These are phyloP conservation scores for Papiliotrema terrestris DNA, from an alignment of 1,284 basidiomycete genomes.

Conservation along the genomic window DNA sequence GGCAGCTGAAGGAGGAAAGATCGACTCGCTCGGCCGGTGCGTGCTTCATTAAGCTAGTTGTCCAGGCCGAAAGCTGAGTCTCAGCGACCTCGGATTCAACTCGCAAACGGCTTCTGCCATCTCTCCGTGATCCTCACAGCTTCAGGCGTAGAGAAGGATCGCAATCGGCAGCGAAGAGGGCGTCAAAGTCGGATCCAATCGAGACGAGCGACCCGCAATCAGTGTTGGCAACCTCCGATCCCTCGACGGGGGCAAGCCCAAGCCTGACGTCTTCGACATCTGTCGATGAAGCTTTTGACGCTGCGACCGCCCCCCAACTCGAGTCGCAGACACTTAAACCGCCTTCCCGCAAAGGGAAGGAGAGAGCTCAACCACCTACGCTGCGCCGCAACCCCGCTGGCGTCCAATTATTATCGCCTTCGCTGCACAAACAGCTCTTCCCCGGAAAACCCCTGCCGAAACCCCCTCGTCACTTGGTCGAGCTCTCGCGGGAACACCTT, in stretches of 20 bases:
- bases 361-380: constrained; percentile 2
- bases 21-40: not conserved
- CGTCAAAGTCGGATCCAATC: too few relatives aligned
- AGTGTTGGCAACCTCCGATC: not conserved
- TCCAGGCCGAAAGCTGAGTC: not conserved
- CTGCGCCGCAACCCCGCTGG: constrained; percentile 72
- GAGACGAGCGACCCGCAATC: not conserved
- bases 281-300: too few relatives aligned
- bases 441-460: constrained; percentile 63
- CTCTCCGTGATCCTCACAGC: not conserved
- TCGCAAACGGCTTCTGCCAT: not conserved
- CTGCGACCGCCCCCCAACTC: not conserved
- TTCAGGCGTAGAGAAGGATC: not conserved
- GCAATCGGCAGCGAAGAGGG: too few relatives aligned
- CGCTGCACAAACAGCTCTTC: constrained; percentile 80
- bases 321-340: not conserved
- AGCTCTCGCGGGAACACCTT: constrained; percentile 77
- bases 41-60: not conserved
- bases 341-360: constrained; percentile 1
- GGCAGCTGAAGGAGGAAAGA: constrained; percentile 1
- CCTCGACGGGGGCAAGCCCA: not conserved
- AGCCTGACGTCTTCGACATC: not conserved
- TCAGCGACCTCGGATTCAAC: not conserved
- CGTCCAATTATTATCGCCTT: constrained; percentile 82
- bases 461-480: constrained; percentile 62